Percentiles rank a stretch among this genome's conserved stretches.
Conservation (phyloP, 257 asterid species). For the Plantago elongata region DNA sequence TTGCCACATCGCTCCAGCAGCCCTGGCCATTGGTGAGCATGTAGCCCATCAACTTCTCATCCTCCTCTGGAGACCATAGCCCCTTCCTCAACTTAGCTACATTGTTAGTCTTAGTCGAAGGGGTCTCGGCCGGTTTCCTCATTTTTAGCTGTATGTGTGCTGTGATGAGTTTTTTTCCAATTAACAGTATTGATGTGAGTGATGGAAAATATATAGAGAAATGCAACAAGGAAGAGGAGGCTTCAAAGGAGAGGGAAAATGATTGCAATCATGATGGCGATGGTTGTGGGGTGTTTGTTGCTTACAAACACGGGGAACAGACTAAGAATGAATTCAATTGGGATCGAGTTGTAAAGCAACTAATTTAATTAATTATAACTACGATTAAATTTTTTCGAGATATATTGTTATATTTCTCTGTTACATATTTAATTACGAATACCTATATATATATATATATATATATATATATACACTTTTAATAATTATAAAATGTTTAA, state of each 20-base stretch:
- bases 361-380: background rate
- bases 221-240: conserved; percentile 17
- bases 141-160: conserved; percentile 7
- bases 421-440: too few species aligned
- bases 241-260: conserved; percentile 35
- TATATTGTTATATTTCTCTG: too few species aligned
- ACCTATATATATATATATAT: too few species aligned
- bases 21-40: conserved; percentile 60
- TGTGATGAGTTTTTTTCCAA: conserved; percentile 11
- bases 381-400: too few species aligned
- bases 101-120: background rate
- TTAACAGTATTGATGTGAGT: conserved; percentile 51
- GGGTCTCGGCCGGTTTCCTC: conserved; percentile 47
- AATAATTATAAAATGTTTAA: too few species aligned
- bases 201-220: conserved; percentile 29
- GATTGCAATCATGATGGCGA: conserved; percentile 42
- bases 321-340: too few species aligned
- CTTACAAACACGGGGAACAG: conserved; percentile 34
- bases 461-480: too few species aligned
- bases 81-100: conserved; percentile 46
- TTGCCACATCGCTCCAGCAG: conserved; percentile 58
- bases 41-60: conserved; percentile 47
- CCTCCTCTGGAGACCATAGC: conserved; percentile 62
- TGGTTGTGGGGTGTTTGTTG: conserved; percentile 61
- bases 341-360: conserved; percentile 22